Evolutionary conservation across 306 rosid genomes (phyloP).

Genomic region (Vigna nakashimae): DNA sequence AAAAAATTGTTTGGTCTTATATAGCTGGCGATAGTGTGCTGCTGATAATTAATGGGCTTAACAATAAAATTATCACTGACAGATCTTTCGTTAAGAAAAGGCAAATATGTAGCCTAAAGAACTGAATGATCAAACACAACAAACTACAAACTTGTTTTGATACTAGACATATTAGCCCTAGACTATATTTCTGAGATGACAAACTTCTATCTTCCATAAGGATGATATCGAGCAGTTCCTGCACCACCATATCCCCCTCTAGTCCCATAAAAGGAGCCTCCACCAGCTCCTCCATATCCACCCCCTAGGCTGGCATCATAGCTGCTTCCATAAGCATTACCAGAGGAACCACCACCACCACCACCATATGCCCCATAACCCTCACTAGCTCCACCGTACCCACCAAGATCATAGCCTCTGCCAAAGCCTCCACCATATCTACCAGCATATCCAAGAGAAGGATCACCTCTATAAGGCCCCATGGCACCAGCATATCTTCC

Average conservation of each 20-base stretch:
- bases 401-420: conserved; percentile 85
- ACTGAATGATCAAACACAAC: conserved; percentile 46
- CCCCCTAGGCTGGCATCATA: conserved; percentile 72
- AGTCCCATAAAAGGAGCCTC: conserved; percentile 81
- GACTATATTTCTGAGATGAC: conserved; percentile 38
- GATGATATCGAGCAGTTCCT: conserved; percentile 83
- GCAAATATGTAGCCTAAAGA: conserved; percentile 40
- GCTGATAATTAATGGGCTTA: conserved; percentile 1
- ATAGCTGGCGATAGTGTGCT: conserved; percentile 14
- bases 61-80: conserved; percentile 19
- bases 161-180: conserved; percentile 47
- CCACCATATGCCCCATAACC: conserved; percentile 72
- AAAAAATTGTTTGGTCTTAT: conserved; percentile 28
- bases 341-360: conserved; percentile 61
- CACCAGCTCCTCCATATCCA: conserved; percentile 76
- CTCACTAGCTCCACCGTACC: conserved; percentile 84
- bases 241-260: conserved; percentile 83
- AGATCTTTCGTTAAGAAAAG: background rate
- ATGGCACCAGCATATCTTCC: conserved; percentile 80
- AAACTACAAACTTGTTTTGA: conserved; percentile 41
- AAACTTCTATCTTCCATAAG: conserved; percentile 75
- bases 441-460: conserved; percentile 76
- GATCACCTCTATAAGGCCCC: conserved; percentile 86
- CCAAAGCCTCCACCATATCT: conserved; percentile 88
- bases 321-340: conserved; percentile 68